phyloP scores from a whole-genome alignment of 108 stramenopile genomes.

The Pseudonitzschia multiseries region DNA sequence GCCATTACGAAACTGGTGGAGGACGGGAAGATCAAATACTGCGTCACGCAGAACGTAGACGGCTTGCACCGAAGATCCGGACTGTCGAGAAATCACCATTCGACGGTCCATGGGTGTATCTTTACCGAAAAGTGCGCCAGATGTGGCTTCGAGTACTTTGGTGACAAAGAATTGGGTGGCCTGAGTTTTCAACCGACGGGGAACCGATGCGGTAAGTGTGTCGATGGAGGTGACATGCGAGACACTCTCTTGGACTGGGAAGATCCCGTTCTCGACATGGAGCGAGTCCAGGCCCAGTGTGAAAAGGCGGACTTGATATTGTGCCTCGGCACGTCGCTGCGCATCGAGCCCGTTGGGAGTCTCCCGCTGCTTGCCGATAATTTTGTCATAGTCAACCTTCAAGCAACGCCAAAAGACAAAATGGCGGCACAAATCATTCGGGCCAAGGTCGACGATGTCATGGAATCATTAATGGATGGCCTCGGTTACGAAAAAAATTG shows the following conservation, averaged over 20 bases:
- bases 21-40: conserved; percentile 40
- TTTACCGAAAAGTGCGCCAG: conserved; percentile 87
- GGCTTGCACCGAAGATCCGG: conserved; percentile 82
- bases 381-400: conserved; percentile 88
- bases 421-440: conserved; percentile 67
- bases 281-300: conserved; percentile 58
- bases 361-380: conserved; percentile 61
- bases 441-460: conserved; percentile 78
- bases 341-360: conserved; percentile 83
- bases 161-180: conserved; percentile 71
- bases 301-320: conserved; percentile 70
- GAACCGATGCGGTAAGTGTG: conserved; percentile 52
- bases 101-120: conserved; percentile 81
- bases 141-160: conserved; percentile 73
- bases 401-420: conserved; percentile 81
- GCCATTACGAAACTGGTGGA: conserved; percentile 60
- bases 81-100: conserved; percentile 55
- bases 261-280: conserved; percentile 77
- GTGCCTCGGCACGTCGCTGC: conserved; percentile 81
- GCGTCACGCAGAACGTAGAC: conserved; percentile 90
- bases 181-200: conserved; percentile 84
- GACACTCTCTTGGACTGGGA: conserved; percentile 92
- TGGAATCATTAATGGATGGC: conserved; percentile 57
- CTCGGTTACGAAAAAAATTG: conserved; percentile 40
- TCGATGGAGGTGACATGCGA: conserved; percentile 46